These are phyloP conservation scores for Ceratobasidium sp. DNA, from an alignment of 1,284 basidiomycete species.

Conservation along the genomic window DNA sequence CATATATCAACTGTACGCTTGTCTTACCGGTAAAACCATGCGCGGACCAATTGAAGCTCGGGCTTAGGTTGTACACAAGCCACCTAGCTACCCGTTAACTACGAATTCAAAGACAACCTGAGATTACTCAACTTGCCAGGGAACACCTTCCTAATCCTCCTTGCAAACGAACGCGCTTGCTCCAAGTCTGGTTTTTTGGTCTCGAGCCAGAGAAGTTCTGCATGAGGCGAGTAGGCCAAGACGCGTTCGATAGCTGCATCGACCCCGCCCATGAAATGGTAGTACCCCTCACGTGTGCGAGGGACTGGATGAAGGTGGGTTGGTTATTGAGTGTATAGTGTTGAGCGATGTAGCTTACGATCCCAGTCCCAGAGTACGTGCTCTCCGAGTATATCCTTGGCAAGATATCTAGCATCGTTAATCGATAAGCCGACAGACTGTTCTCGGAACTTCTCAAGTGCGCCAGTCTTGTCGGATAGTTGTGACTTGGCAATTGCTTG, in stretches of 20 bases:
- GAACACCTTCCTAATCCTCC: constrained; percentile 74
- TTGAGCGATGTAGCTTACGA: constrained; percentile 58
- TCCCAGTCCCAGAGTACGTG: constrained; percentile 89
- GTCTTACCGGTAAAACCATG: constrained; percentile 78
- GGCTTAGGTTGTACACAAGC: constrained; percentile 95
- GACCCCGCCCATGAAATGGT: constrained; percentile 87
- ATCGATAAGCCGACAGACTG: constrained; percentile 77
- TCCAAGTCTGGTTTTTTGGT: constrained; percentile 86
- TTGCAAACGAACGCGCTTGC: constrained; percentile 82
- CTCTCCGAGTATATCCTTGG: constrained; percentile 75
- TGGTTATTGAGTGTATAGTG: not conserved
- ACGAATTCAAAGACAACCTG: not conserved
- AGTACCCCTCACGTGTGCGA: constrained; percentile 91
- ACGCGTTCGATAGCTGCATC: constrained; percentile 86
- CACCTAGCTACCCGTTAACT: constrained; percentile 52
- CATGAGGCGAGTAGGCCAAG: constrained; percentile 81
- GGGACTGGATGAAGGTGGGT: constrained; percentile 65
- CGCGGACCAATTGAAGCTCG: constrained; percentile 91
- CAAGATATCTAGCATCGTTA: constrained; percentile 75
- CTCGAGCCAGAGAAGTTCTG: constrained; percentile 90
- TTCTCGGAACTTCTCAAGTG: constrained; percentile 68
- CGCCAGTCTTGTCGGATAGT: constrained; percentile 66
- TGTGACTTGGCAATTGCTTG: constrained; percentile 62
- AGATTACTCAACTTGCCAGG: constrained; percentile 67
- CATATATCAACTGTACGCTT: not conserved